phyloP scores from a whole-genome alignment of 495 filamentous ascomycete genomes.

The Terfezia boudieri region DNA sequence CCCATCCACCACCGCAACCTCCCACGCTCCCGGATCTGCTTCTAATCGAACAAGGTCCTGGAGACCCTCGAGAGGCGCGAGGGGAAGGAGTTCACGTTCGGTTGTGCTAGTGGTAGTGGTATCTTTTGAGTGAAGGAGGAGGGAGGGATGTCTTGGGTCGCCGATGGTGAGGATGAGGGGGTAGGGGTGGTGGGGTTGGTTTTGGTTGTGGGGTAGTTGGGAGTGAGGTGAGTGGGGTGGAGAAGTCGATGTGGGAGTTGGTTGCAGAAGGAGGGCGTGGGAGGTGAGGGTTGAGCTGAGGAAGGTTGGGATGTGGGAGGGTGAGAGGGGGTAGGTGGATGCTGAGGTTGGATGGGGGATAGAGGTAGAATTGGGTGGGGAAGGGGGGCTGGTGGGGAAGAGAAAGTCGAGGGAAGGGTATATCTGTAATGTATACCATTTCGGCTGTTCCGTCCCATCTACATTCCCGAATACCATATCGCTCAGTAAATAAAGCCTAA shows the following conservation, averaged over 20 bases:
- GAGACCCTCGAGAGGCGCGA: conserved; percentile 2
- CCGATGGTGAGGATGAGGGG: conserved; percentile 10
- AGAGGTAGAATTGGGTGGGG: conserved; percentile 1
- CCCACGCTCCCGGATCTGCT: no score
- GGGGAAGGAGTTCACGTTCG: conserved; percentile 2
- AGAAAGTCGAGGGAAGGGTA: not conserved
- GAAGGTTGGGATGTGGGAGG: not conserved
- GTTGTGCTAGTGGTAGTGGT: not conserved
- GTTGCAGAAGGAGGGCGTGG: conserved; percentile 7
- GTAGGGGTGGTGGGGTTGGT: not conserved
- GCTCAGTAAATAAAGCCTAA: no score
- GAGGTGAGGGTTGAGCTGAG: conserved; percentile 5
- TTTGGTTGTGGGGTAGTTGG: not conserved
- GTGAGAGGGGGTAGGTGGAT: conserved; percentile 1
- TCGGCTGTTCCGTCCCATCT: no score
- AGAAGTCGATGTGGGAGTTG: not conserved
- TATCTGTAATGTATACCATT: no score
- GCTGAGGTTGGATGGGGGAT: not conserved
- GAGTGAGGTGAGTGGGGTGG: conserved; percentile 1
- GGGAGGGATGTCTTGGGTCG: conserved; percentile 7
- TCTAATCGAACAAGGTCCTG: no score
- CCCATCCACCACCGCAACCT: not conserved
- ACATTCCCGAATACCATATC: no score
- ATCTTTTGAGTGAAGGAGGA: conserved; percentile 2
- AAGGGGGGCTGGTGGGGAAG: conserved; percentile 1